phyloP scores from a whole-genome alignment of 352 stramenopile genomes.

The Pythium sukuiense region DNA sequence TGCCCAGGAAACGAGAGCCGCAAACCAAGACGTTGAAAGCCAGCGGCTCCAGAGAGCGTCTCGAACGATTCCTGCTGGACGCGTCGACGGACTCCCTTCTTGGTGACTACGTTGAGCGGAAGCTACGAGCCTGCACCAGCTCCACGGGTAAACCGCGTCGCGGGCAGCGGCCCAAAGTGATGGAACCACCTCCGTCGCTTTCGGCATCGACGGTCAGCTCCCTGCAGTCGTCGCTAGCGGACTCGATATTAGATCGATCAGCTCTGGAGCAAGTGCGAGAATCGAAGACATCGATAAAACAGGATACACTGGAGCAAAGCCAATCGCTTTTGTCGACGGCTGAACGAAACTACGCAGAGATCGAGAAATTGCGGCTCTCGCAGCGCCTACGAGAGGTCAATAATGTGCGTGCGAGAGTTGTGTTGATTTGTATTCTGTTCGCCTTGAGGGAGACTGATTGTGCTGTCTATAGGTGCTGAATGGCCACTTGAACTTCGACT shows the following conservation, averaged over 20 bases:
- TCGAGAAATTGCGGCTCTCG: slow-evolving; percentile 64
- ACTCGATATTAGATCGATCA: slow-evolving; percentile 36
- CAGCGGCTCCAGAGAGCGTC: slow-evolving; percentile 26
- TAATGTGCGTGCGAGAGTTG: slow-evolving; percentile 36
- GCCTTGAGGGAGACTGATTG: no score
- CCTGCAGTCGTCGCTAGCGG: slow-evolving; percentile 28
- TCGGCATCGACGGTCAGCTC: slow-evolving; percentile 34
- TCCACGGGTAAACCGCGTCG: not conserved
- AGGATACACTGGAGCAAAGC: slow-evolving; percentile 1
- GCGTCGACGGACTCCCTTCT: slow-evolving; percentile 56
- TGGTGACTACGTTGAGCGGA: slow-evolving; percentile 66
- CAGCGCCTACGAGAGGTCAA: slow-evolving; percentile 73
- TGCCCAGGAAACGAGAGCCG: slow-evolving; percentile 1
- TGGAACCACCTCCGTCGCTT: slow-evolving; percentile 48
- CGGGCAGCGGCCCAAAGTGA: slow-evolving; percentile 19
- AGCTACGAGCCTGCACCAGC: slow-evolving; percentile 38
- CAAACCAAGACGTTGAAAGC: not conserved
- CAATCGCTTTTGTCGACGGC: slow-evolving; percentile 33
- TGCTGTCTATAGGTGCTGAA: slow-evolving; percentile 46
- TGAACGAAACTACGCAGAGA: slow-evolving; percentile 53
- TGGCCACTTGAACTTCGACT: slow-evolving; percentile 47
- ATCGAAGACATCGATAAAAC: not conserved
- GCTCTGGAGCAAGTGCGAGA: not conserved
- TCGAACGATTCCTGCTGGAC: slow-evolving; percentile 48
- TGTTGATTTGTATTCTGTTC: no score